Evolutionary conservation across 1,284 basidiomycete species (phyloP), one percentile per base, ranked within the genome.

Genomic region (Apiotrichum gamsii): DNA sequence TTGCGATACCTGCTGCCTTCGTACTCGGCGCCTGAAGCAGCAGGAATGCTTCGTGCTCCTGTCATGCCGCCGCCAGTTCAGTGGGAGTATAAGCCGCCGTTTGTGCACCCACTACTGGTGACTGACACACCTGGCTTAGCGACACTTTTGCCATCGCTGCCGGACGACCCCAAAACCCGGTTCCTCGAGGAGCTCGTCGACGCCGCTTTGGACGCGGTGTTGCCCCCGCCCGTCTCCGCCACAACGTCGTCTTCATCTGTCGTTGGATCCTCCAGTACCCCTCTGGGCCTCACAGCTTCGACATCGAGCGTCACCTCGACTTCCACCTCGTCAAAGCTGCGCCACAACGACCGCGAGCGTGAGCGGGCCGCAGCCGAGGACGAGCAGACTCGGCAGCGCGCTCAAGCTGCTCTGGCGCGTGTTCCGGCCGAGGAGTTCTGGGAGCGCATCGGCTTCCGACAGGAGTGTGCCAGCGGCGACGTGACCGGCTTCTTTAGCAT

Each of bases 361-460:
- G 11, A 6, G 6, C 25, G 25, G 8, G 25, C 25, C 25, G 53
- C 73, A 39, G 68, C 63, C 13, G 58, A 70, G 62, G 75, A 69
- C 47, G 70, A 62, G 52, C 59, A 57, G 13, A 56, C 64, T 58
- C 67, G 72, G 52, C 61, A 67, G 40, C 38, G 51, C 18, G 60
- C 69, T 14, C 47, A 59, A 19, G 54, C 59, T 19, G 84, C 52
- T 67, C 74, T 73, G n/a, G 51, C 57, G 11, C 57, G 49, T 21
- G 51, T 72, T 4, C 44, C 56, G 0, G 64, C 80, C 24, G 84
- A 83, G 41, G 90, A 94, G 64, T 96, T 91, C 70, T 94, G 90
- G 87, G 89, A 91, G 69, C 78, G 89, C 14, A 90, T 96, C 85
- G 89, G 85, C 21, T 93, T 87, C 72, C 79, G 91, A 28, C 91